Evolutionary conservation across 2,329 filamentous ascomycete genomes (phyloP).

Genomic region (Pseudocercospora eumusae): DNA sequence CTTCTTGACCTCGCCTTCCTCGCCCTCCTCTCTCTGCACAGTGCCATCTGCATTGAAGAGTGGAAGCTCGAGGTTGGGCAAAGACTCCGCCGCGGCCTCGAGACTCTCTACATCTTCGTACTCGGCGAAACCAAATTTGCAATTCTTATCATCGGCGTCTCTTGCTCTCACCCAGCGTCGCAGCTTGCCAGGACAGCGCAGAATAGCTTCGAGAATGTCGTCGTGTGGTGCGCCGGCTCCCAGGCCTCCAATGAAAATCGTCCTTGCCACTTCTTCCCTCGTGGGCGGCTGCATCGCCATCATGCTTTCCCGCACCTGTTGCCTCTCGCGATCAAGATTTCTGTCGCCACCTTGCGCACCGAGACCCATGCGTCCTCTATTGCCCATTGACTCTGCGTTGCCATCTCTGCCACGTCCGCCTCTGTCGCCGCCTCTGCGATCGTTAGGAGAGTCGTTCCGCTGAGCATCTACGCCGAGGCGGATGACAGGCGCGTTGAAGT

Average conservation of each 20-base stretch:
- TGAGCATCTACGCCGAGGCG: conserved; percentile 74
- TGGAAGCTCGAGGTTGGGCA: conserved; percentile 80
- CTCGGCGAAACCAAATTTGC: conserved; percentile 92
- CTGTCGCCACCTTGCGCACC: conserved; percentile 55
- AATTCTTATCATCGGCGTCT: conserved; percentile 76
- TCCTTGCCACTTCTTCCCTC: conserved; percentile 85
- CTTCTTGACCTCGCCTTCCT: conserved; percentile 36
- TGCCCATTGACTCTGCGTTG: conserved; percentile 43
- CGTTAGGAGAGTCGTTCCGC: conserved; percentile 57
- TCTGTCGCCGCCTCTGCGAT: conserved; percentile 35
- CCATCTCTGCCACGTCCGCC: conserved; percentile 34
- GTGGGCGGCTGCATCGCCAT: conserved; percentile 70
- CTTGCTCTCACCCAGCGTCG: conserved; percentile 81
- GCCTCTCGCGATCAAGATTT: conserved; percentile 57
- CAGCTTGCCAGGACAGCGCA: conserved; percentile 72
- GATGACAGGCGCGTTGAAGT: conserved; percentile 96
- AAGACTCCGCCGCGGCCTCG: conserved; percentile 78
- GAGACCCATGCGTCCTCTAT: conserved; percentile 51
- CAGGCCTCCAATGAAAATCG: conserved; percentile 85
- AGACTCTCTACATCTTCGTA: conserved; percentile 91
- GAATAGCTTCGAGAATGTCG: conserved; percentile 73
- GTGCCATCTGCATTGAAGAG: conserved; percentile 54
- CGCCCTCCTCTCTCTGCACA: conserved; percentile 47
- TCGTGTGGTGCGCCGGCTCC: conserved; percentile 76
- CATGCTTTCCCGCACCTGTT: conserved; percentile 38